Conservation (phyloP, 176 grass and related monocot species). For the Musa troglodytarum region DNA sequence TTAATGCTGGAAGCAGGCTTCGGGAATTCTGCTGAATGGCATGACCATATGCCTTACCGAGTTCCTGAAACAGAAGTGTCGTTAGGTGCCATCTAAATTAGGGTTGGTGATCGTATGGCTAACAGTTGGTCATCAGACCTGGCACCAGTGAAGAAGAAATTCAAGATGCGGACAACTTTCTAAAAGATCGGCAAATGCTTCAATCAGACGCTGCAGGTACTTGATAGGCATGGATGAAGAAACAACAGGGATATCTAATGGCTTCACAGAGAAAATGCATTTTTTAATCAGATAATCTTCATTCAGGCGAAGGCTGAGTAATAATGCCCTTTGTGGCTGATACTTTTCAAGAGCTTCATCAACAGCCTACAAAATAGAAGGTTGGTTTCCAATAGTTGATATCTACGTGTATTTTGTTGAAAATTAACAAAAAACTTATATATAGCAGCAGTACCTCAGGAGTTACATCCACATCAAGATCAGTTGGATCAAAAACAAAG, state of each 20-base stretch:
- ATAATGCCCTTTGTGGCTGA: conserved; percentile 68
- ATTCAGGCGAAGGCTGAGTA: conserved; percentile 81
- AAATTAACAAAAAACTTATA: conserved; percentile 7
- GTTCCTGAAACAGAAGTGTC: conserved; percentile 39
- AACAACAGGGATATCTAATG: conserved; percentile 44
- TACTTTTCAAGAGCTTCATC: conserved; percentile 72
- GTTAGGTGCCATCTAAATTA: background rate
- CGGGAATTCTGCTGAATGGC: conserved; percentile 88
- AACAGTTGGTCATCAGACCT: conserved; percentile 34
- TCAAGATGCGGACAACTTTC: conserved; percentile 90
- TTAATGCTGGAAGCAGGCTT: conserved; percentile 71
- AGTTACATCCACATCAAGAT: conserved; percentile 96
- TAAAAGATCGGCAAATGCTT: conserved; percentile 70
- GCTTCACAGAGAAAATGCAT: conserved; percentile 80
- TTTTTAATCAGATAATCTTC: conserved; percentile 86
- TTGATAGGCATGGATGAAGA: conserved; percentile 58
- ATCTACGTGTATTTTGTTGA: background rate
- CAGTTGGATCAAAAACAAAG: conserved; percentile 85
- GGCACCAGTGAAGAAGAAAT: conserved; percentile 81
- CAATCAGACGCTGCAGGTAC: conserved; percentile 79
- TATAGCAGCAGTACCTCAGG: conserved; percentile 48
- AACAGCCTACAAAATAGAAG: conserved; percentile 54
- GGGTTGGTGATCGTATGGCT: background rate
- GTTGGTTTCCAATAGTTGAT: background rate
- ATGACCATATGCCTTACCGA: conserved; percentile 75